Percentiles rank a stretch among this genome's conserved stretches.
These are phyloP conservation scores for Populus alba DNA, from an alignment of 345 rosid species.

Conservation along the genomic window DNA sequence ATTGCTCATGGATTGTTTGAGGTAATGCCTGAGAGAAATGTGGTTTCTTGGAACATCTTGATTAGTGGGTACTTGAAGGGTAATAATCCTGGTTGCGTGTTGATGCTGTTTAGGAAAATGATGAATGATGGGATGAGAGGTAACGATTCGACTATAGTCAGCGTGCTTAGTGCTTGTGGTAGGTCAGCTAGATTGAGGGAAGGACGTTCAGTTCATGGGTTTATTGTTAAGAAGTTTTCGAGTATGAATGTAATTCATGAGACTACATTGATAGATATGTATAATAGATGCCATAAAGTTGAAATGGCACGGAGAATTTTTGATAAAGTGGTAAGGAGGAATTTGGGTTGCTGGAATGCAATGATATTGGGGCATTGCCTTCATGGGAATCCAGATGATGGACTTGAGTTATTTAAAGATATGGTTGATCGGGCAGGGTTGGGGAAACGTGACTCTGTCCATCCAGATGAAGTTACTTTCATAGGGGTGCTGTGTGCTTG, in stretches of 20 bases:
- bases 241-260: conserved; percentile 32
- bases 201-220: conserved; percentile 72
- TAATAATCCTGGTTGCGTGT: conserved; percentile 20
- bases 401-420: conserved; percentile 45
- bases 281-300: conserved; percentile 54
- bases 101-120: conserved; percentile 64
- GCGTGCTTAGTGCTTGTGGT: conserved; percentile 51
- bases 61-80: conserved; percentile 47
- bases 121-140: conserved; percentile 34
- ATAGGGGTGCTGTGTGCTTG: conserved; percentile 64
- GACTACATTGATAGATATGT: conserved; percentile 64
- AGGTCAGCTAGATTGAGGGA: conserved; percentile 62
- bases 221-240: conserved; percentile 30
- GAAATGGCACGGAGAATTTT: conserved; percentile 52
- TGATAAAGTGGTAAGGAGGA: conserved; percentile 37
- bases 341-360: conserved; percentile 64
- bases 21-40: conserved; percentile 42
- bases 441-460: conserved; percentile 7
- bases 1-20: conserved; percentile 53
- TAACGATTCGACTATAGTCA: conserved; percentile 41
- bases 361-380: conserved; percentile 80
- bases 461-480: conserved; percentile 59
- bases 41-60: conserved; percentile 64
- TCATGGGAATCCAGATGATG: conserved; percentile 60
- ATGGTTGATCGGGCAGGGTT: conserved; percentile 24